A percentile compares a stretch with the other conserved stretches of the same genome.
Conservation (phyloP, 2,329 filamentous ascomycete species). For the Talaromyces sp. region DNA sequence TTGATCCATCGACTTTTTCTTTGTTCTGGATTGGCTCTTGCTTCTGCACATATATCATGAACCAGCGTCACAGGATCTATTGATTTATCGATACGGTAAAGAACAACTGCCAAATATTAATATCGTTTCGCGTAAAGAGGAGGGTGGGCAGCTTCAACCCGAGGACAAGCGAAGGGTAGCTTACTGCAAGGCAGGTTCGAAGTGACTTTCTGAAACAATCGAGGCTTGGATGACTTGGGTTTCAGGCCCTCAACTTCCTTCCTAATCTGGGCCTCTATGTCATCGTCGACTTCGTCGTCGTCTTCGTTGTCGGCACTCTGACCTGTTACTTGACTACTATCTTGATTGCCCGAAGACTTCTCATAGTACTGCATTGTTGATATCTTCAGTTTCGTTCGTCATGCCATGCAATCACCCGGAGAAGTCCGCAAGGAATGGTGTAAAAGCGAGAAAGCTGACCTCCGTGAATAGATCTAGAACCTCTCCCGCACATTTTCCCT, state of each 20-base stretch:
- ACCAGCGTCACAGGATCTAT: constrained; percentile 62
- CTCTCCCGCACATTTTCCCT: constrained; percentile 60
- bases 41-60: constrained; percentile 58
- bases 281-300: constrained; percentile 41
- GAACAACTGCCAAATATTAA: constrained; percentile 47
- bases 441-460: constrained; percentile 37
- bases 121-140: background rate
- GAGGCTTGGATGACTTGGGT: constrained; percentile 46
- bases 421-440: background rate
- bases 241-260: constrained; percentile 58
- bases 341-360: background rate
- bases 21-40: constrained; percentile 49
- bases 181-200: constrained; percentile 53
- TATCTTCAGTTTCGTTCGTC: constrained; percentile 17
- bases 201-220: constrained; percentile 53
- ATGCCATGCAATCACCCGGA: constrained; percentile 4
- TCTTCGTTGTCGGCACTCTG: background rate
- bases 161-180: constrained; percentile 18
- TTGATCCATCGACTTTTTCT: constrained; percentile 60
- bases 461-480: constrained; percentile 58
- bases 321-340: background rate
- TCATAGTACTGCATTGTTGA: constrained; percentile 12
- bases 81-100: constrained; percentile 57
- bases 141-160: background rate
- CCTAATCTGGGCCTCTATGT: constrained; percentile 61